Evolutionary conservation across 768 basidiomycete species (phyloP), one percentile per base, ranked within the genome.

Genomic region (Agaricus blazei): DNA sequence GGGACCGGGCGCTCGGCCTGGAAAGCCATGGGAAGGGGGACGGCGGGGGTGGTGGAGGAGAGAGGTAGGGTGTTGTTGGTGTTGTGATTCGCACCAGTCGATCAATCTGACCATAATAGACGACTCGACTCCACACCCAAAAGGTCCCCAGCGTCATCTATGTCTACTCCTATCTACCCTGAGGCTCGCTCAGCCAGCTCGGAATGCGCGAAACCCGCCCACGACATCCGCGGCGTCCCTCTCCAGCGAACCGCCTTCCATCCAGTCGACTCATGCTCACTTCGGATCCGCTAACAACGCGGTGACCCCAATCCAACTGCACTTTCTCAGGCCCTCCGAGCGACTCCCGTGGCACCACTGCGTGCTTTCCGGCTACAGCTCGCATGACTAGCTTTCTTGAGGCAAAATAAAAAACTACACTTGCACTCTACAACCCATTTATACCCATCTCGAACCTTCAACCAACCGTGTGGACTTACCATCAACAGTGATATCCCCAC

Each of bases 121-220:
- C 19, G 19, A 19, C 19, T 19, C 19, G 19, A 46, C 44, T 29
- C 46, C 15, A n/a, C 28, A 14, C 26, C 19, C 3, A 28, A 14
- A 3, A 28, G 36, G 41, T 52, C 51, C 36, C 42, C 4, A 15
- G 40, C 28, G 28, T 28, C 40, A n/a, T 14, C 28, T 29, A 26
- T 12, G 19, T 44, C 9, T 24, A 6, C 48, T 7, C 9, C 15
- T 26, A 9, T n/a, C 51, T 26, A 31, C 24, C 28, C 26, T 41
- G 23, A 12, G n/a, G 37, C 23, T 28, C 29, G 3, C 53, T 42
- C 45, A 59, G 52, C 51, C 48, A 48, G 23, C 42, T 37, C 9
- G 44, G 51, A 38, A 57, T 48, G 27, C 51, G 46, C 36, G 56
- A 54, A 37, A 57, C 38, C 48, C 51, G 51, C 1, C 45, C 36